These are phyloP conservation scores for Psidium friedrichsthalianum DNA, from an alignment of 345 rosid species.

Conservation along the genomic window DNA sequence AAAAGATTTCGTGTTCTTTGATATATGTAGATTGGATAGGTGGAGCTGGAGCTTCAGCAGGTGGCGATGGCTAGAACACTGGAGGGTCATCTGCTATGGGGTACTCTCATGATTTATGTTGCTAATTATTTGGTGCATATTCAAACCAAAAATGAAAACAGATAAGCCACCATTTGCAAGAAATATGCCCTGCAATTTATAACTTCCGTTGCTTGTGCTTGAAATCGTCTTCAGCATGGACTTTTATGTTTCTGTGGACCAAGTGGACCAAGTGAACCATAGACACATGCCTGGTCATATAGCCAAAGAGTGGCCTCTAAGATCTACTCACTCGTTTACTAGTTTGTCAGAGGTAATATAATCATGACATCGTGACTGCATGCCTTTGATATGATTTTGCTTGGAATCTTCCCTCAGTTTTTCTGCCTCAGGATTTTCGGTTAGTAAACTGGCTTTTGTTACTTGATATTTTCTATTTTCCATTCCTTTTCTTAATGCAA, in stretches of 20 bases:
- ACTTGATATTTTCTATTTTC: background rate
- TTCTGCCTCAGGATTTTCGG: conserved; percentile 21
- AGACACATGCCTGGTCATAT: background rate
- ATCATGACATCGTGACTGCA: background rate
- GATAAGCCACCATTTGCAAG: background rate
- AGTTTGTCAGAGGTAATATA: background rate
- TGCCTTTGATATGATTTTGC: background rate
- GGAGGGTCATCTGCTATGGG: conserved; percentile 47
- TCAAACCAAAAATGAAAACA: background rate
- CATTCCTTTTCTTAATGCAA: background rate
- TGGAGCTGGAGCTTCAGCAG: conserved; percentile 56
- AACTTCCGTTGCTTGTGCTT: background rate
- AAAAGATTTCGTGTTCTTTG: background rate
- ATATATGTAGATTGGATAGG: conserved; percentile 43
- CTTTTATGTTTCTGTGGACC: background rate
- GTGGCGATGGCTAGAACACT: conserved; percentile 44
- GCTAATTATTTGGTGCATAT: background rate
- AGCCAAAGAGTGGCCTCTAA: background rate
- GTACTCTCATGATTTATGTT: conserved; percentile 18
- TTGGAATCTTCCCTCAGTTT: background rate
- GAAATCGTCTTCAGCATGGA: background rate
- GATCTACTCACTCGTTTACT: background rate
- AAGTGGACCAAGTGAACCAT: background rate
- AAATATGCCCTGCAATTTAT: background rate
- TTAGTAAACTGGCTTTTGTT: conserved; percentile 5